phyloP scores from a whole-genome alignment of 176 grass and related monocot genomes.

The Hsuehochloa calcarea region DNA sequence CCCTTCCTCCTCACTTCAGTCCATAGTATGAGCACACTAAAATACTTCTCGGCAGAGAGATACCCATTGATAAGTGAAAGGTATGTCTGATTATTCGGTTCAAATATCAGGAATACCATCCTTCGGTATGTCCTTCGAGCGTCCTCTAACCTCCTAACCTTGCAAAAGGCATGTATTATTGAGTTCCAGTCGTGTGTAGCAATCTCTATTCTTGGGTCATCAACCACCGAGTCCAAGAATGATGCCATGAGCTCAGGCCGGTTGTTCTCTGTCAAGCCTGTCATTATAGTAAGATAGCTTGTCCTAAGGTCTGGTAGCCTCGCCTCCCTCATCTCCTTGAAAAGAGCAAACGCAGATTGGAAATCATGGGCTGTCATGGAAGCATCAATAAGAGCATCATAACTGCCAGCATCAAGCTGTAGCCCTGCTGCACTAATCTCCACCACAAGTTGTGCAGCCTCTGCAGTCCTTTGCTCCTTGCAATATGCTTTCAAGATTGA shows the following conservation, averaged over 20 bases:
- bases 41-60: conserved; percentile 82
- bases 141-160: conserved; percentile 83
- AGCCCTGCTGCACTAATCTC: conserved; percentile 76
- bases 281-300: conserved; percentile 99
- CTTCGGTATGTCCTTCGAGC: conserved; percentile 84
- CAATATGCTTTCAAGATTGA: conserved; percentile 93
- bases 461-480: conserved; percentile 87
- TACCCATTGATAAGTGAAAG: conserved; percentile 93
- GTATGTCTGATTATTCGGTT: conserved; percentile 91
- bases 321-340: conserved; percentile 90
- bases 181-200: conserved; percentile 96
- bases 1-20: conserved; percentile 84
- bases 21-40: conserved; percentile 89
- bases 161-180: conserved; percentile 94
- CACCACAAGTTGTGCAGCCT: conserved; percentile 78
- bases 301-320: conserved; percentile 74
- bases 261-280: conserved; percentile 90
- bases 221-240: conserved; percentile 77
- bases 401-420: conserved; percentile 68
- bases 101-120: conserved; percentile 86
- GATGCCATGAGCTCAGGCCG: conserved; percentile 91
- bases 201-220: conserved; percentile 82
- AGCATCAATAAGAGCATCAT: conserved; percentile 87
- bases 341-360: conserved; percentile 90
- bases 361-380: conserved; percentile 96